Evolutionary conservation across 2,329 filamentous ascomycete species (phyloP).

Genomic region (Claviceps maximensis): DNA sequence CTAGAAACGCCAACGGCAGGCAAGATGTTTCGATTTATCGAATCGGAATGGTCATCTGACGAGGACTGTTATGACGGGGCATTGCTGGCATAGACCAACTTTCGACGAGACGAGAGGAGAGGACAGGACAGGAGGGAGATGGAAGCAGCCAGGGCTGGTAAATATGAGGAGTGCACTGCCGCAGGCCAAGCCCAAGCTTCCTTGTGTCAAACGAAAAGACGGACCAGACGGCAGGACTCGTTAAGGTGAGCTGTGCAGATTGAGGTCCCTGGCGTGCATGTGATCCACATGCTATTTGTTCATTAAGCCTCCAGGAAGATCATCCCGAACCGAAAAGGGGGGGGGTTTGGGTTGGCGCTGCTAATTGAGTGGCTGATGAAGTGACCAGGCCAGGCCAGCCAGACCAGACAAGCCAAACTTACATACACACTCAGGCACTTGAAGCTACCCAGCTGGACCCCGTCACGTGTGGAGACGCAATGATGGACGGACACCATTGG

Average conservation of each 20-base stretch:
- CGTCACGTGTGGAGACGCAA: not conserved
- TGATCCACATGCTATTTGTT: not conserved
- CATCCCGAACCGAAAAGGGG: no score
- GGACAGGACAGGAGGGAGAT: not conserved
- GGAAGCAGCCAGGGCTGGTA: not conserved
- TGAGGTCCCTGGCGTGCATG: not conserved
- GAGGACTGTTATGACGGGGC: not conserved
- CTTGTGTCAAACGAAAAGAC: not conserved
- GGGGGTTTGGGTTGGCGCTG: no score
- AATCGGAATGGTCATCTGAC: not conserved
- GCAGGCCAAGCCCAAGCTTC: not conserved
- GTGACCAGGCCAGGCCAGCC: no score
- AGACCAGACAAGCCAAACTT: no score
- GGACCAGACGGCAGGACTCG: no score
- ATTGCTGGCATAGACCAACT: not conserved
- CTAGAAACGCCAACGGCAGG: not conserved
- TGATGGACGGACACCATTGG: not conserved
- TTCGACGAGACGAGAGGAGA: no score
- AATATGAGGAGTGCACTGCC: not conserved
- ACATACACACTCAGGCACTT: no score
- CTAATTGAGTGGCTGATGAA: no score
- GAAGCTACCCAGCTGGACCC: no score
- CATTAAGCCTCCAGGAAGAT: not conserved
- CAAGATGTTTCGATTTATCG: not conserved
- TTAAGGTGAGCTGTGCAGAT: not conserved